Base-by-base conservation (phyloP, 768 basidiomycete genomes). In the Candolleomyces efflorescens region DNA sequence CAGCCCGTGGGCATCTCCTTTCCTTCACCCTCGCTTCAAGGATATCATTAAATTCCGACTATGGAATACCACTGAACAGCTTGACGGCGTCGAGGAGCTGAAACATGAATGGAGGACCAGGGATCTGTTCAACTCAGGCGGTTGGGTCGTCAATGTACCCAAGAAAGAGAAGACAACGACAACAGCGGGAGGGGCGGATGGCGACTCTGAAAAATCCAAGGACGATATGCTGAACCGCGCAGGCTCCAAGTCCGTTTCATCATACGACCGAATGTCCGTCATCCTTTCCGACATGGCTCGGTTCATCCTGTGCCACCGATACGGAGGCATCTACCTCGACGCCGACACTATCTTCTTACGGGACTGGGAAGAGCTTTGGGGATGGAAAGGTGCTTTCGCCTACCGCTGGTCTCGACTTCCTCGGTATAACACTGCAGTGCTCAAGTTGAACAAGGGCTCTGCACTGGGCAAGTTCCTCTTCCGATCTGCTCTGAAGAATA, bases 341-440 rank as follows among this genome's bases (percentile, higher is more conserved):
- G 94, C 95, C 10, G 97, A 98, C 69, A 98, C 94, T 9, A 84
- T 99, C 62, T 85, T 99, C 64, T 74, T 99, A 32, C 88, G 97
- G 20, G 96, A 99, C 67, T 99, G 97, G 97, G 95, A 97, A 68
- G 96, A 98, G 63, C 77, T 99, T 5, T 98, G 93, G 93, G 93
- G 92, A 26, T 97, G 92, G 89, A 85, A 88, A 64, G 95, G 95
- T 39, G 94, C 94, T 17, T 99, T 97, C 65, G 95, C 96, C 7
- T 98, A 98, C 70, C 82, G 96, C 2, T 99, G 96, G 96, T 92
- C 90, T 20, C 86, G 92, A 49, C 76, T 95, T 60, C 84, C 90
- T 66, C 91, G 88, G 69, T 98, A 98, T 72, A 98, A 98, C 77
- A 98, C 96, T 12, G 95, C 97, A 2, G 93, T 98, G 11, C 80